These are phyloP conservation scores for Candida cerambycidarum DNA, from an alignment of 805 yeast species.

Conservation along the genomic window DNA sequence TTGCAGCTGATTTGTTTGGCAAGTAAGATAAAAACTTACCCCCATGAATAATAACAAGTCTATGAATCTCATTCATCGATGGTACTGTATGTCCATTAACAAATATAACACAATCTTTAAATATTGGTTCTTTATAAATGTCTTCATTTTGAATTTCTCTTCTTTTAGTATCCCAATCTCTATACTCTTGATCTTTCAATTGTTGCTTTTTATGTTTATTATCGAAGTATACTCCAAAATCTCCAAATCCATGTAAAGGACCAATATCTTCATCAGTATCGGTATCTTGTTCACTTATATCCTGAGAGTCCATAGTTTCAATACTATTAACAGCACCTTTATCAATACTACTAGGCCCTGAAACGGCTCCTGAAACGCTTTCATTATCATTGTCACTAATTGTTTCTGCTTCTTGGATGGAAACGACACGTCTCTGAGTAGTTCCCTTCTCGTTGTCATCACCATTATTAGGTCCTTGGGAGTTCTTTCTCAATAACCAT, in stretches of 20 bases:
- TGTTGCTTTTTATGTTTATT: slow-evolving; percentile 66
- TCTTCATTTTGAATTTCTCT: slow-evolving; percentile 21
- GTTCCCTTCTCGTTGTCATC: too few species aligned
- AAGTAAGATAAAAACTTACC: slow-evolving; percentile 73
- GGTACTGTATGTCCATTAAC: slow-evolving; percentile 92
- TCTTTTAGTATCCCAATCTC: slow-evolving; percentile 48
- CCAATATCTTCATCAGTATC: slow-evolving; percentile 7
- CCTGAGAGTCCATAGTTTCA: too few species aligned
- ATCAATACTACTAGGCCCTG: too few species aligned
- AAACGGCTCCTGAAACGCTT: too few species aligned
- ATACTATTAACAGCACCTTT: too few species aligned
- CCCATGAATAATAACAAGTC: slow-evolving; percentile 72
- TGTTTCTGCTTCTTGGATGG: too few species aligned
- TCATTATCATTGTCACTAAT: neutral
- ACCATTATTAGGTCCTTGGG: neutral
- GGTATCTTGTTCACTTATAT: neutral
- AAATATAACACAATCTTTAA: slow-evolving; percentile 62
- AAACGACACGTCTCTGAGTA: too few species aligned
- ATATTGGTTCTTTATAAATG: slow-evolving; percentile 38
- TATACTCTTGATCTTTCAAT: slow-evolving; percentile 49
- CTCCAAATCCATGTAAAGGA: slow-evolving; percentile 54
- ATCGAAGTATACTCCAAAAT: slow-evolving; percentile 61
- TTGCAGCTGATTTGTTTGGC: slow-evolving; percentile 67
- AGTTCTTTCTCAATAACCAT: neutral
- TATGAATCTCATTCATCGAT: slow-evolving; percentile 68